These are phyloP conservation scores for Thalassiosira profunda DNA, from an alignment of 108 stramenopile genomes.

Conservation along the genomic window DNA sequence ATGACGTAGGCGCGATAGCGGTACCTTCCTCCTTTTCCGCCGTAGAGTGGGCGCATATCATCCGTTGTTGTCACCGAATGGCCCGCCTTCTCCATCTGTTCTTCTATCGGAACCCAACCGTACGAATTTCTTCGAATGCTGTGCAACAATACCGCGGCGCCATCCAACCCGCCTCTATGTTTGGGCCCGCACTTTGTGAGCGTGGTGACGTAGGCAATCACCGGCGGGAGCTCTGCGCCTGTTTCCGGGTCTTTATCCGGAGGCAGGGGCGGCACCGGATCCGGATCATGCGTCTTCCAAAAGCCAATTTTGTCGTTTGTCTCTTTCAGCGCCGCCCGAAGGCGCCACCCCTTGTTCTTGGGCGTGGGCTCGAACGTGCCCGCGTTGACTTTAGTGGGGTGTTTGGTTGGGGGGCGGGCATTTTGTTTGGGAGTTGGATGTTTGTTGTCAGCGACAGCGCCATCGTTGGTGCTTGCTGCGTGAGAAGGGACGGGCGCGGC, in stretches of 20 bases:
- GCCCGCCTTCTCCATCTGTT: too few relatives aligned
- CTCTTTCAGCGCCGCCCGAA: background rate
- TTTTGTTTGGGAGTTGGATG: too few relatives aligned
- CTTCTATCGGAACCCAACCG: constrained; percentile 30
- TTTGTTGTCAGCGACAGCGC: too few relatives aligned
- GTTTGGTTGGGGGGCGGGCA: too few relatives aligned
- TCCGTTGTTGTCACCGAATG: too few relatives aligned
- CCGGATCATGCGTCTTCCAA: constrained; percentile 35
- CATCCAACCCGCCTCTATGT: constrained; percentile 20
- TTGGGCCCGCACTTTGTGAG: constrained; percentile 27
- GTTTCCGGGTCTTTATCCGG: too few relatives aligned
- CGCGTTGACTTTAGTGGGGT: background rate
- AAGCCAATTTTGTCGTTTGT: constrained; percentile 11
- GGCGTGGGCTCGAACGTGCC: constrained; percentile 19
- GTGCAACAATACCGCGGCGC: constrained; percentile 48
- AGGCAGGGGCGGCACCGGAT: constrained; percentile 28
- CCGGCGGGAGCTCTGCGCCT: constrained; percentile 24
- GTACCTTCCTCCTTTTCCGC: constrained; percentile 41
- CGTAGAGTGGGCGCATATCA: constrained; percentile 31
- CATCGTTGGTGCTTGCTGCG: too few relatives aligned
- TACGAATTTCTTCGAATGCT: constrained; percentile 41
- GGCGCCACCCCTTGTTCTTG: background rate
- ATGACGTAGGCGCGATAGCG: constrained; percentile 38
- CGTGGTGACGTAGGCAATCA: constrained; percentile 35
- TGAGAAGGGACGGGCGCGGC: too few relatives aligned